Conservation (phyloP, 345 rosid genomes). For the Dimocarpus longan region DNA sequence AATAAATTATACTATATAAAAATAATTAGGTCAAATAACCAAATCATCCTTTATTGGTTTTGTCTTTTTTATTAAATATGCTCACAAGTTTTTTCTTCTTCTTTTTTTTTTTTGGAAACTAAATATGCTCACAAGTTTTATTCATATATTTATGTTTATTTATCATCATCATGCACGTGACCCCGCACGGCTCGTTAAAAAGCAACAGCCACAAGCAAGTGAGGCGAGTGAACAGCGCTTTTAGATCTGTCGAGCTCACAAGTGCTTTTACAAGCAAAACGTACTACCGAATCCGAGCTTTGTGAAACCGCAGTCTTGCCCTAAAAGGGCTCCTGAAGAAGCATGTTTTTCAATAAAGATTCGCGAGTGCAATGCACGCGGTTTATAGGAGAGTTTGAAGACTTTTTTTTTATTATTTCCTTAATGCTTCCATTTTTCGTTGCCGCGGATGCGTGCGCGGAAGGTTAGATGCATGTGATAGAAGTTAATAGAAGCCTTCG, state of each 20-base stretch:
- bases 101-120: not conserved
- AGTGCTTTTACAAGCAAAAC: not conserved
- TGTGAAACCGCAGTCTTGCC: not conserved
- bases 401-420: too few species aligned
- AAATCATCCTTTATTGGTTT: not conserved
- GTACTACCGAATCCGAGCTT: not conserved
- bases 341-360: slow-evolving; percentile 8
- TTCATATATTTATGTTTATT: not conserved
- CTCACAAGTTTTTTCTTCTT: not conserved
- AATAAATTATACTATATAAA: too few species aligned
- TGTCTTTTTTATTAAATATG: too few species aligned
- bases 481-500: not conserved
- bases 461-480: slow-evolving; percentile 13
- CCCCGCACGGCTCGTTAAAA: not conserved
- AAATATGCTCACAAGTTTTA: not conserved
- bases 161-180: not conserved
- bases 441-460: not conserved
- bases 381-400: not conserved
- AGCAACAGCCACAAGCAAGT: not conserved
- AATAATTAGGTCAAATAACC: not conserved
- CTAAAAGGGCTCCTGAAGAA: not conserved
- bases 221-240: not conserved
- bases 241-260: not conserved
- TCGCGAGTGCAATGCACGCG: slow-evolving; percentile 7
- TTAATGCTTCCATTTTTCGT: too few species aligned